Percentiles rank a stretch among this genome's conserved stretches.
Conservation (phyloP, 306 rosid species). For the Dryas alaskensis region DNA sequence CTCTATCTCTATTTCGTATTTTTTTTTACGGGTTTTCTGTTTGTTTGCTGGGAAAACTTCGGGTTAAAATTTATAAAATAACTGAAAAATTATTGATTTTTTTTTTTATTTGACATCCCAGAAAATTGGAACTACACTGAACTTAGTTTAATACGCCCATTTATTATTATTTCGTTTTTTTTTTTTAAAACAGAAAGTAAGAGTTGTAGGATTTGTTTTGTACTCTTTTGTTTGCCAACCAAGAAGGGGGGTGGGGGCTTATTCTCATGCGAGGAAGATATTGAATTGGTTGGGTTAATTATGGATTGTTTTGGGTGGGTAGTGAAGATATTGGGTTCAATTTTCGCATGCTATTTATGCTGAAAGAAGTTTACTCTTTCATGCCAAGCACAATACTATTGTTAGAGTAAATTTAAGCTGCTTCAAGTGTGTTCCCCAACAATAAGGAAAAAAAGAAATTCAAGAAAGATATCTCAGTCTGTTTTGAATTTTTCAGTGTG, state of each 20-base stretch:
- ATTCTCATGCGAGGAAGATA: neutral
- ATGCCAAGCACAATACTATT: neutral
- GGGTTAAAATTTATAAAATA: neutral
- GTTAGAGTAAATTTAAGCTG: neutral
- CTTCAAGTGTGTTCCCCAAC: neutral
- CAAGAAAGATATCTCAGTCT: neutral
- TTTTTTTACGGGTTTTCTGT: neutral
- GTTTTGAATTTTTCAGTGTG: neutral
- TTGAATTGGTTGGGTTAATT: neutral
- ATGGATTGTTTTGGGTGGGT: neutral
- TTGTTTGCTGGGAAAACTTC: slow-evolving; percentile 12
- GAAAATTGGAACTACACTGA: slow-evolving; percentile 10
- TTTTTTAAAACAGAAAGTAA: neutral
- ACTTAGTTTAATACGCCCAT: neutral
- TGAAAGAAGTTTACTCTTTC: neutral
- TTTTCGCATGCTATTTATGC: neutral
- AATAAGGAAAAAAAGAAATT: neutral
- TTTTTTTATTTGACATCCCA: neutral
- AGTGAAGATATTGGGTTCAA: neutral
- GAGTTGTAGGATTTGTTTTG: neutral
- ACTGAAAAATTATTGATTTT: slow-evolving; percentile 4
- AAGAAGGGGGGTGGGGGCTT: neutral
- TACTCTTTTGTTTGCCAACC: neutral
- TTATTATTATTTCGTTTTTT: neutral
- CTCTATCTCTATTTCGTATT: neutral